Evolutionary conservation across 805 yeast species (phyloP), one percentile per base, ranked within the genome.

Genomic region (Metschnikowia picachoensis): DNA sequence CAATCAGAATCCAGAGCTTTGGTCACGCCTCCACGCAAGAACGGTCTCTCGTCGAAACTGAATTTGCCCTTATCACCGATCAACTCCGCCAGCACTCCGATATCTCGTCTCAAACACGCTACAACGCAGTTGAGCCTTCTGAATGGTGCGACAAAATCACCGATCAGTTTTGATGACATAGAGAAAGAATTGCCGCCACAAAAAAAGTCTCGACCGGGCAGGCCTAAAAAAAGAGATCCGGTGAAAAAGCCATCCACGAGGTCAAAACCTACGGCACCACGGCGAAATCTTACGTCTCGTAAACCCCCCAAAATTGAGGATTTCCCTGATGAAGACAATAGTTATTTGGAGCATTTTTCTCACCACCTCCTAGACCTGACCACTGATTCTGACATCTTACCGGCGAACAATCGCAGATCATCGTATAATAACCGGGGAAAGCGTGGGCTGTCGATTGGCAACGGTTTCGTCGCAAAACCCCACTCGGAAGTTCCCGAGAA

Each of bases 401-500:
- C 43, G n/a, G 9, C 31, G 4, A 49, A 39, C 35, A 43, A 35
- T 11, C 43, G 52, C 31, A 41, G 52, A 14, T 46, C 79, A 1
- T 79, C 85, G 1, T 64, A 82, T 52, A 60, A 74, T 34, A 75
- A 77, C 43, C 67, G 94, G 30, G 94, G 94, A 8, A 83, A 83
- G 56, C 64, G 94, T 28, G 78, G 82, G 2, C 85, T 87, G 58
- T 82, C 90, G 0, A 77, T 85, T 7, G 90, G 91, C 2, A 84
- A 83, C 57, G 92, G 91, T 2, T 80, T 79, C 53, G 72, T 70
- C 2, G 87, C 83, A 0, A 76, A 74, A 29, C 91, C 91, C 2
- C 91, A 85, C 59, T 69, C 73, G 0, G 82, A 79, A 38, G 78
- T 86, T 1, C 73, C 79, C 0, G 67, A 72, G 0, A 55, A 65